phyloP scores from a whole-genome alignment of 1,284 basidiomycete genomes.

The Polyporus tsugae region DNA sequence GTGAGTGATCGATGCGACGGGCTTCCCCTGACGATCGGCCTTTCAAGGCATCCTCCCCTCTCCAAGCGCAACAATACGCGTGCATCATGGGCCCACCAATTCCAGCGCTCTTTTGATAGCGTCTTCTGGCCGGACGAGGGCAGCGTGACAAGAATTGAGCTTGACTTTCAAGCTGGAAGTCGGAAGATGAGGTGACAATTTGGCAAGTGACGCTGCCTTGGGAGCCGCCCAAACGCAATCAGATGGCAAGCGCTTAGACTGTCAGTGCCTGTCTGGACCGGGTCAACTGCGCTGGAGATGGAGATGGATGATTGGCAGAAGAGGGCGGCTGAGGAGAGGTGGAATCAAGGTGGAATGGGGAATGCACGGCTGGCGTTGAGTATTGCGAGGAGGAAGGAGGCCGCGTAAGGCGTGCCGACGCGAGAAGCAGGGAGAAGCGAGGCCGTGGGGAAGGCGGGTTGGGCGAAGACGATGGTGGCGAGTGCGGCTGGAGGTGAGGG shows the following conservation, averaged over 20 bases:
- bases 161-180: neutral
- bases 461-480: constrained; percentile 1
- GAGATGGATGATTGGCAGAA: constrained; percentile 1
- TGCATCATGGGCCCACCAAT: neutral
- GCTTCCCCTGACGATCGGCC: constrained; percentile 15
- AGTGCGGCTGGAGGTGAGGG: neutral
- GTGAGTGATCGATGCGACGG: constrained; percentile 12
- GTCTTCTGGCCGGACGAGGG: neutral
- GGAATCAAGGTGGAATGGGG: neutral
- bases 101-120: neutral
- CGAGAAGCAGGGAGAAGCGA: constrained; percentile 29
- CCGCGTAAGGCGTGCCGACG: constrained; percentile 22
- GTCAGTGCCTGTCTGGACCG: neutral
- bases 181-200: constrained; percentile 9
- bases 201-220: constrained; percentile 14
- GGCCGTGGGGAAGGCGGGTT: constrained; percentile 25
- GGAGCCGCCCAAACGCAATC: constrained; percentile 31
- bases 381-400: neutral
- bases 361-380: constrained; percentile 16
- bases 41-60: neutral
- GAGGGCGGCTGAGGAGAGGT: neutral
- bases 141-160: neutral
- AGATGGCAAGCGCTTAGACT: constrained; percentile 23
- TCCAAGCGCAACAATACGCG: constrained; percentile 1
- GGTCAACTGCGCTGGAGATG: neutral